phyloP scores from a whole-genome alignment of 352 stramenopile genomes.

The Plasmopara viticola region DNA sequence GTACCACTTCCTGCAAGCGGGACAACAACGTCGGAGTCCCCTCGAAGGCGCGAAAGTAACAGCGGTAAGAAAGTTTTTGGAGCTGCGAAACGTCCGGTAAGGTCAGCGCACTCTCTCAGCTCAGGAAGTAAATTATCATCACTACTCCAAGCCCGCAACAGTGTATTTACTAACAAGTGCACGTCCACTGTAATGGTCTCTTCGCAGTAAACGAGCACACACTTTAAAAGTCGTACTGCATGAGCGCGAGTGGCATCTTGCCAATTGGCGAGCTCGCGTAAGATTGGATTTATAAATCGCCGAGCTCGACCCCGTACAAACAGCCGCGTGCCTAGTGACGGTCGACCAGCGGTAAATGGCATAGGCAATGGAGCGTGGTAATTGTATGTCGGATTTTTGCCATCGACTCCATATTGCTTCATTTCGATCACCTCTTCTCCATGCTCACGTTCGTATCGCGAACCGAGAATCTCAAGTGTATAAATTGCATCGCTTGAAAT shows the following conservation, averaged over 20 bases:
- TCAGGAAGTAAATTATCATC: constrained; percentile 24
- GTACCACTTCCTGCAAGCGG: constrained; percentile 11
- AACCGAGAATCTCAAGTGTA: constrained; percentile 62
- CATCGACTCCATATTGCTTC: constrained; percentile 93
- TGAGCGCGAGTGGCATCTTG: constrained; percentile 71
- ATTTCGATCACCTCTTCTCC: constrained; percentile 88
- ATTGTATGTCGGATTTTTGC: constrained; percentile 81
- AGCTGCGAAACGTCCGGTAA: constrained; percentile 53
- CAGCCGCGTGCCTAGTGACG: constrained; percentile 85
- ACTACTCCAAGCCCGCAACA: constrained; percentile 48
- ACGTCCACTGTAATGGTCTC: constrained; percentile 90
- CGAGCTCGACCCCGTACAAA: constrained; percentile 87
- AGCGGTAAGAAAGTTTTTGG: constrained; percentile 63
- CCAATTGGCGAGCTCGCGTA: constrained; percentile 91
- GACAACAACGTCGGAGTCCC: constrained; percentile 37
- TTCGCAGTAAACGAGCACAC: constrained; percentile 90
- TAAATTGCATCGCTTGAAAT: constrained; percentile 56
- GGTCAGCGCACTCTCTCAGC: constrained; percentile 37
- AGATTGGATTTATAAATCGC: constrained; percentile 84
- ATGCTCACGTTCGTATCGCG: constrained; percentile 60
- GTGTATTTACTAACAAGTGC: constrained; percentile 61
- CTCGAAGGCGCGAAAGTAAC: constrained; percentile 50
- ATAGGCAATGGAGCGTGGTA: constrained; percentile 69
- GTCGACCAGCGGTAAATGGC: constrained; percentile 69
- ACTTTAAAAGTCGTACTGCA: constrained; percentile 84